Evolutionary conservation across 495 filamentous ascomycete species (phyloP).

Genomic region (Neurospora sp.): DNA sequence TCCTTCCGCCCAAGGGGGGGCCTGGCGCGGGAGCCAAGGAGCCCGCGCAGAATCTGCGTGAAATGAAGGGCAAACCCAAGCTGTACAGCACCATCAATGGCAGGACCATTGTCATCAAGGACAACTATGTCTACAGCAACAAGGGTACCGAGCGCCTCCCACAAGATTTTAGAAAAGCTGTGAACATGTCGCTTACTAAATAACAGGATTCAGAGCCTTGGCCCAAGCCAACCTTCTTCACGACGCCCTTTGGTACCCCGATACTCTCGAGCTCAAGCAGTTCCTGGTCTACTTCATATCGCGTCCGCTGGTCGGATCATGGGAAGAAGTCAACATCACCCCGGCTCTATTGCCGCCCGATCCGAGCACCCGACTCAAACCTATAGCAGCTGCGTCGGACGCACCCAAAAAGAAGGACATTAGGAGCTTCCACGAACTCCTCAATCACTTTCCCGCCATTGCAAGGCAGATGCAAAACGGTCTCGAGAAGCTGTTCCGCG

Average conservation of each 20-base stretch:
- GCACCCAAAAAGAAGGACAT: conserved; percentile 75
- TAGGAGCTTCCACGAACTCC: conserved; percentile 77
- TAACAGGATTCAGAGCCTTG: conserved; percentile 77
- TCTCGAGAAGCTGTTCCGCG: conserved; percentile 78
- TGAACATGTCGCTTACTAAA: neutral
- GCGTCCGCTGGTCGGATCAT: conserved; percentile 75
- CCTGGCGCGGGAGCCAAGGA: conserved; percentile 54
- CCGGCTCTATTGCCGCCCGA: conserved; percentile 45
- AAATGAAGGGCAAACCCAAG: conserved; percentile 86
- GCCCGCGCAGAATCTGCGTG: conserved; percentile 60
- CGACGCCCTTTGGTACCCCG: conserved; percentile 80
- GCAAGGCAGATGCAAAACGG: conserved; percentile 93
- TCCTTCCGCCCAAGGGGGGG: conserved; percentile 49
- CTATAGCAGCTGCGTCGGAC: conserved; percentile 25
- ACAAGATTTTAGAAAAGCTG: no score
- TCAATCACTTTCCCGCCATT: conserved; percentile 92
- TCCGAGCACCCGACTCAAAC: conserved; percentile 18
- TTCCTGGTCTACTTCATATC: conserved; percentile 98
- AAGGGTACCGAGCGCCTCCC: conserved; percentile 54
- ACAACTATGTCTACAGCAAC: conserved; percentile 87
- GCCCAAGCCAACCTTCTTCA: conserved; percentile 82
- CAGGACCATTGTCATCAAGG: conserved; percentile 87
- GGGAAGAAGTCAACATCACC: conserved; percentile 60
- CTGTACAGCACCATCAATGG: conserved; percentile 90
- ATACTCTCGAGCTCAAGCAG: conserved; percentile 70